Evolutionary conservation across 192 early-diverging fungal genomes (phyloP), one percentile per base, ranked within the genome.

Genomic region (Cetraspora pellucida): DNA sequence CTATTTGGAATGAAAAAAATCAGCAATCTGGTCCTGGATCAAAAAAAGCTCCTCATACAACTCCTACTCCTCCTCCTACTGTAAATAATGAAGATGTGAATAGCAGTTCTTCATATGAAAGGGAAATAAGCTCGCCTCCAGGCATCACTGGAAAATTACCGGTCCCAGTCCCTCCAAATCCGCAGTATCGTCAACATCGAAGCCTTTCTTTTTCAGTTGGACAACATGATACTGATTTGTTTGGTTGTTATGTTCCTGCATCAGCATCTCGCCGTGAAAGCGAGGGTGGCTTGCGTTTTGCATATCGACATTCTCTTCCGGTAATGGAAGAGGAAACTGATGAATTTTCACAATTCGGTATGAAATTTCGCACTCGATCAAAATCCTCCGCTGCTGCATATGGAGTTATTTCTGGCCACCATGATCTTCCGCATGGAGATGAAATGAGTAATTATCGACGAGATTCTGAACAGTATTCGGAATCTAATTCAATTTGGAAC

Each of bases 351-450:
- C 68, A 80, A 72, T 59, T 52, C 49, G 25, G 58, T 77, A 27
- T 57, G 84, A 54, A 85, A 72, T 84, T 81, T 17, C 82, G 90
- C 45, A 79, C 82, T 11, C 74, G 90, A 28, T 91, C 88, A 21
- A 89, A 92, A 78, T 91, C 89, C 4, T 89, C 90, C 7, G 89
- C 89, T 13, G 89, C 88, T 3, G 88, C 91, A 57, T 91, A 87
- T 80, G 90, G 88, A 27, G 54, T 91, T 9, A 63, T 90, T 60
- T 80, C 89, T 30, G 81, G 83, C 27, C 79, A 86, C 43, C 82
- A 89, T 57, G 81, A 85, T 45, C 55, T 81, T 55, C 81, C 80
- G 59, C 66, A 83, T 43, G 78, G 82, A 5, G 79, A 83, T 13
- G 57, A 57, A 6, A 50, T 81, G 13, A 46, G 71, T 58, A 79